Base-by-base conservation (phyloP, 331 rosid genomes). In the Quercus phellos region DNA sequence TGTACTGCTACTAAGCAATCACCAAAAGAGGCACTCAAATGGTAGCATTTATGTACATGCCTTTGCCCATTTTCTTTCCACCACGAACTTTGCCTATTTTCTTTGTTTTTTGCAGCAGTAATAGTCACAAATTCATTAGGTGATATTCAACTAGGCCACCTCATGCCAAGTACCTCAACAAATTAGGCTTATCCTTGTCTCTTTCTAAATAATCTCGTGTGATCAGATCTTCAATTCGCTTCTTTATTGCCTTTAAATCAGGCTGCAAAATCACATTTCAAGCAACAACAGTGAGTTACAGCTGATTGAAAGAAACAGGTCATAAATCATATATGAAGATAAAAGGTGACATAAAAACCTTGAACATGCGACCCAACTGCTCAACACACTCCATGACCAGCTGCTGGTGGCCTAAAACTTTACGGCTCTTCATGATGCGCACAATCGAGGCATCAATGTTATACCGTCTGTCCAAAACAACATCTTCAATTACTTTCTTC, bases 321-420 rank as follows among this genome's bases (percentile, higher is more conserved):
- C 8, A n/a, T 3, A 68, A 2, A 58, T 29, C n/a, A 51, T 64
- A 43, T 35, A 13, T 17, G 11, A 38, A 38, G 46, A 7, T 7
- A 7, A 24, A 24, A 24, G 26, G 72, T 51, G 74, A 3, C 6
- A 26, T 16, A 38, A 78, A 14, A 53, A 88, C 91, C 98, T 92
- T 94, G 81, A 94, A 94, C 98, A 90, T 92, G 83, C 98, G 98
- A 80, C 97, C 96, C 85, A 94, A 83, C 84, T 94, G 98, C 90
- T 94, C 96, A 43, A 90, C 97, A 29, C 98, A 94, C 79, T 94
- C 98, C 98, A 89, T 82, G 69, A 94, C 97, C 80, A 94, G 77
- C 72, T 94, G 93, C 80, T 94, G 98, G 86, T 94, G 93, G 70
- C 91, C 92, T 82, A 94, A 86, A 85, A 89, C 96, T 85, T 94